phyloP scores from a whole-genome alignment of 1,284 basidiomycete genomes.

The Kalmanozyma brasiliensis region DNA sequence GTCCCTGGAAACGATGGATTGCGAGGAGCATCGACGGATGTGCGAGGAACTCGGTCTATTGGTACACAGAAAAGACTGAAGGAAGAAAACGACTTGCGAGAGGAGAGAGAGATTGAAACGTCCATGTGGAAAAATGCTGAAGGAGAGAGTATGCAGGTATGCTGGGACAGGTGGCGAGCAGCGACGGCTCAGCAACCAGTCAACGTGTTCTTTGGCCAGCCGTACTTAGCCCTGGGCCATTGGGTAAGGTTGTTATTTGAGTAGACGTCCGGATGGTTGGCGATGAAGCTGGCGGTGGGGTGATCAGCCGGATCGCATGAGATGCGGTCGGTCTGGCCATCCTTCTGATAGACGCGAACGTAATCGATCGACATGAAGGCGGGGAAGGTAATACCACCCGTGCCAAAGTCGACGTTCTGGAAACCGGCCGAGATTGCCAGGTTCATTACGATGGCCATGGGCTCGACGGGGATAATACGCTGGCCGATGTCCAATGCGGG shows the following conservation, averaged over 20 bases:
- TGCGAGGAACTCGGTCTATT: constrained; percentile 1
- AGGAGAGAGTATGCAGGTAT: neutral
- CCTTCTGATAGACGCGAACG: constrained; percentile 63
- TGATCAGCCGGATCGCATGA: constrained; percentile 62
- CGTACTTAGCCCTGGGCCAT: constrained; percentile 44
- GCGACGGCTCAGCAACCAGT: constrained; percentile 48
- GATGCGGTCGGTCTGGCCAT: constrained; percentile 40
- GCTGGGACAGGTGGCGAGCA: constrained; percentile 22
- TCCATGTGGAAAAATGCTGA: neutral
- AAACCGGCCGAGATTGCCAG: constrained; percentile 62
- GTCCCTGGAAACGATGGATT: too few relatives aligned
- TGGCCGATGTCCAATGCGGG: constrained; percentile 49
- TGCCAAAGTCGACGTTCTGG: constrained; percentile 57
- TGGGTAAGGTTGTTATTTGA: constrained; percentile 61
- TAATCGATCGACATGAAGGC: constrained; percentile 59
- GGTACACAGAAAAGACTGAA: constrained; percentile 6
- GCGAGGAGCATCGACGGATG: too few relatives aligned
- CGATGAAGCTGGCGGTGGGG: constrained; percentile 64
- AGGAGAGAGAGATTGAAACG: neutral
- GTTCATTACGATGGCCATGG: constrained; percentile 64
- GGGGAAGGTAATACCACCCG: constrained; percentile 49
- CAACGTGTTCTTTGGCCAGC: constrained; percentile 60
- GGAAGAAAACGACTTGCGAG: neutral
- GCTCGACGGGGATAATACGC: constrained; percentile 61
- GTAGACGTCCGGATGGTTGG: constrained; percentile 59